phyloP scores from a whole-genome alignment of 257 asterid species.

The Phtheirospermum japonicum region DNA sequence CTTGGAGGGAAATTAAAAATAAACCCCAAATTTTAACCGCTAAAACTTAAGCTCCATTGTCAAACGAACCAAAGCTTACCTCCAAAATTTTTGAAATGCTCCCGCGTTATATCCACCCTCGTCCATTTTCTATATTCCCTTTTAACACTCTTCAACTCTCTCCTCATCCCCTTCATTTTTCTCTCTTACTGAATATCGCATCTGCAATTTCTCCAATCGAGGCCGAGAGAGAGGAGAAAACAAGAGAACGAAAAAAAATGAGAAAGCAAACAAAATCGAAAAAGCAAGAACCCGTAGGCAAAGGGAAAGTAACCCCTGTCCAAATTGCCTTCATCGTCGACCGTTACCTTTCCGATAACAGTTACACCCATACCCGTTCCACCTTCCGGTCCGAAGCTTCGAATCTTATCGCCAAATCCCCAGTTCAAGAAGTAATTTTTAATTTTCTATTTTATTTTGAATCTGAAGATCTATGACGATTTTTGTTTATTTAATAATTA shows the following conservation, averaged over 20 bases:
- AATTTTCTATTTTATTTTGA: background rate
- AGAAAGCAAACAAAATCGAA: constrained; percentile 52
- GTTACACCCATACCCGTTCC: constrained; percentile 49
- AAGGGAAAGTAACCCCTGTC: constrained; percentile 79
- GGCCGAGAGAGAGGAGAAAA: background rate
- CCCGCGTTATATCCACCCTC: constrained; percentile 56
- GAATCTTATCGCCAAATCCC: constrained; percentile 63
- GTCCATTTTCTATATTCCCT: constrained; percentile 3
- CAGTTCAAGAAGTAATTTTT: constrained; percentile 60
- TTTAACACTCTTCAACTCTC: no score
- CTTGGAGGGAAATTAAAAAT: constrained; percentile 40
- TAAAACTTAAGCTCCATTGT: constrained; percentile 8
- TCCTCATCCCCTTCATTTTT: background rate
- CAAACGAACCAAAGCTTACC: constrained; percentile 11
- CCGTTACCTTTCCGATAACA: constrained; percentile 75
- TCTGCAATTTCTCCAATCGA: background rate
- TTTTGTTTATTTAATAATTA: background rate
- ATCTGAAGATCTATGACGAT: constrained; percentile 12
- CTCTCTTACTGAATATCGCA: no score
- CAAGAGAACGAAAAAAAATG: background rate
- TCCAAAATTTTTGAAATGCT: constrained; percentile 43
- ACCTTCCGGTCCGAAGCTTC: constrained; percentile 83
- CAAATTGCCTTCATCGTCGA: constrained; percentile 95
- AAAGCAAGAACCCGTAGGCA: constrained; percentile 57
- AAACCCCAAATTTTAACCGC: constrained; percentile 30